phyloP scores from a whole-genome alignment of 192 early-diverging fungal species.

The Backusella mclennaniae region DNA sequence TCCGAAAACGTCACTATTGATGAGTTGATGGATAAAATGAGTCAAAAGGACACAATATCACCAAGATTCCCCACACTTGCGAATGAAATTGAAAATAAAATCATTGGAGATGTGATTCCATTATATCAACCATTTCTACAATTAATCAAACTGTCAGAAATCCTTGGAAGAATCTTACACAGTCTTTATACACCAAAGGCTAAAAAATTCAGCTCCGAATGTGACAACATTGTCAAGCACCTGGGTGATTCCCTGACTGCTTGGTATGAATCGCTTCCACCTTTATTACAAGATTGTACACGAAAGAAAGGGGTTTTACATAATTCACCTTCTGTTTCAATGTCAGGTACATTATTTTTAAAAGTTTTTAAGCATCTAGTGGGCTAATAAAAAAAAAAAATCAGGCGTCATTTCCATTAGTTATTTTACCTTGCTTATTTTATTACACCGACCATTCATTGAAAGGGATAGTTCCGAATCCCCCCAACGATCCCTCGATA shows the following conservation, averaged over 20 bases:
- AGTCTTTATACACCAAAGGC: constrained; percentile 34
- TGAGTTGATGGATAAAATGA: constrained; percentile 28
- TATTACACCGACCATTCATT: constrained; percentile 56
- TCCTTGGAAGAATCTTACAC: constrained; percentile 28
- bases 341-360: constrained; percentile 14
- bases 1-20: constrained; percentile 25
- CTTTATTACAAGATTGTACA: constrained; percentile 13
- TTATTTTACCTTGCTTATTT: constrained; percentile 47
- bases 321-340: constrained; percentile 13
- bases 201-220: constrained; percentile 25
- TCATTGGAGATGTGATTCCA: constrained; percentile 16
- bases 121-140: constrained; percentile 37
- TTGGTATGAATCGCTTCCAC: constrained; percentile 24
- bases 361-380: no score
- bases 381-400: background rate
- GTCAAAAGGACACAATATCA: background rate
- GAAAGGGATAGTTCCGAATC: constrained; percentile 24
- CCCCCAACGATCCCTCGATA: constrained; percentile 24
- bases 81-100: background rate
- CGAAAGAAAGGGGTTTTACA: background rate
- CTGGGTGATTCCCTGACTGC: constrained; percentile 23
- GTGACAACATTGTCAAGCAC: constrained; percentile 27
- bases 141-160: constrained; percentile 33
- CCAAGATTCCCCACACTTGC: constrained; percentile 25
- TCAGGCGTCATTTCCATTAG: constrained; percentile 35